Conservation (phyloP, 2,329 filamentous ascomycete species). For the Periconia sp. region DNA sequence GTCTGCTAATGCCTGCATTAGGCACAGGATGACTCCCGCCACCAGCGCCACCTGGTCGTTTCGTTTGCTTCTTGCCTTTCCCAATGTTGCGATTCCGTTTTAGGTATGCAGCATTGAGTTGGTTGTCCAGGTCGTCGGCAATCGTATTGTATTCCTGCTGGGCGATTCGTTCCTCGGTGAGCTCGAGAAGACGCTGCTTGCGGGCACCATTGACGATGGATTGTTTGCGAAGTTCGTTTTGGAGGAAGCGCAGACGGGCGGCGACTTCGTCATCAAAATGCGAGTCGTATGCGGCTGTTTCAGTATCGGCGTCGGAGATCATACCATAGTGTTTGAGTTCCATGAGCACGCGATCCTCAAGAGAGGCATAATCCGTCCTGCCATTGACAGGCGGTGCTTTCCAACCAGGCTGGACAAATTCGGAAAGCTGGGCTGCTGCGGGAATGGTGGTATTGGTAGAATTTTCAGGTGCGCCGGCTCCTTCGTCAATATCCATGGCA, state of each 20-base stretch:
- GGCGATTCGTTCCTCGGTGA: constrained; percentile 91
- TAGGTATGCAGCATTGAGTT: constrained; percentile 92
- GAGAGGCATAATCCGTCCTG: constrained; percentile 81
- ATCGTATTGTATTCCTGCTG: constrained; percentile 98
- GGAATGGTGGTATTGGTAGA: constrained; percentile 34
- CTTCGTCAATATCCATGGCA: constrained; percentile 54
- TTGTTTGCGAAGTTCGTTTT: constrained; percentile 80
- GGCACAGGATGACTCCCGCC: constrained; percentile 67
- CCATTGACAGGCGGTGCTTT: constrained; percentile 72
- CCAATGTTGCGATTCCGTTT: constrained; percentile 94
- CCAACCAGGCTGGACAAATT: constrained; percentile 77
- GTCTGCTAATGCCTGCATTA: constrained; percentile 41
- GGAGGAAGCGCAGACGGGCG: constrained; percentile 83
- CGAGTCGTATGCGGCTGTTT: constrained; percentile 78
- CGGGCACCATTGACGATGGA: constrained; percentile 88
- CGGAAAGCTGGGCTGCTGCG: constrained; percentile 79
- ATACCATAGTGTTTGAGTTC: constrained; percentile 92
- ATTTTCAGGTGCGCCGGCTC: constrained; percentile 39
- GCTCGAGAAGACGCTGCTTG: constrained; percentile 83
- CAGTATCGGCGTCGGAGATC: constrained; percentile 73
- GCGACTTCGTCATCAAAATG: constrained; percentile 95
- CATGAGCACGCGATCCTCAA: constrained; percentile 89
- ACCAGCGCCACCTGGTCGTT: constrained; percentile 76
- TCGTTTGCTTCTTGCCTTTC: constrained; percentile 87
- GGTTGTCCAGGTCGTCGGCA: constrained; percentile 91